Base-by-base conservation (phyloP, 2,329 filamentous ascomycete genomes). In the Colletotrichum phormii region DNA sequence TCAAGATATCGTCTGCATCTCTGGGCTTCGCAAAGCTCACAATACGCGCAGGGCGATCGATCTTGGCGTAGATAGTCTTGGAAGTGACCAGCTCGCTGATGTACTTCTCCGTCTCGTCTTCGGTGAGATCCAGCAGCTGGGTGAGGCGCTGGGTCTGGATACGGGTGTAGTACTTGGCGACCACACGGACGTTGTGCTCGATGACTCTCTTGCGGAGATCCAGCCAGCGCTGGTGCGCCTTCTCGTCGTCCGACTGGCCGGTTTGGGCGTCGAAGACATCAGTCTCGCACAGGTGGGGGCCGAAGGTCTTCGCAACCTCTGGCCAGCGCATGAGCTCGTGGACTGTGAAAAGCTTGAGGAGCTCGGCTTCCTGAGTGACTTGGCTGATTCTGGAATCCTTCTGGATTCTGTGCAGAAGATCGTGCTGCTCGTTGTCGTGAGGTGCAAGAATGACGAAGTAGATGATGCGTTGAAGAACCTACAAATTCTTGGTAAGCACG, bases 241-340 rank as follows among this genome's bases (percentile, higher is more conserved):
- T 96, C 73, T 92, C 89, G 77, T 98, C 95, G 42, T 88, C 86
- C 6, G 92, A 91, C 76, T 91, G 87, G 75, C 89, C 87, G 75
- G 89, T 82, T 62, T 88, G 86, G 31, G 89, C 89, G 77, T 94
- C 93, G 80, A 99, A 99, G 68, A 99, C 93, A 81, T 99, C 97
- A 9, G 95, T 98, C 77, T 88, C 87, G 84, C 93, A 95, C 57
- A 99, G 89, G 79, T 98, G 94, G 29, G 94, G 92, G 3, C 95
- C 95, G 77, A 97, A 99, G 74, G 93, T 90, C 84, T 96, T 92
- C 42, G 95, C 90, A 49, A 99, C 94, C 81, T 97, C 93, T 12
- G 97, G 96, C 97, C 97, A 99, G 81, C 96, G 93, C 97, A 99
- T 99, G 75, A 99, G 89, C 86, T 99, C 97, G 76, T 94, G 94